Evolutionary conservation across 2,329 filamentous ascomycete species (phyloP).

Genomic region (Didymella sp.): DNA sequence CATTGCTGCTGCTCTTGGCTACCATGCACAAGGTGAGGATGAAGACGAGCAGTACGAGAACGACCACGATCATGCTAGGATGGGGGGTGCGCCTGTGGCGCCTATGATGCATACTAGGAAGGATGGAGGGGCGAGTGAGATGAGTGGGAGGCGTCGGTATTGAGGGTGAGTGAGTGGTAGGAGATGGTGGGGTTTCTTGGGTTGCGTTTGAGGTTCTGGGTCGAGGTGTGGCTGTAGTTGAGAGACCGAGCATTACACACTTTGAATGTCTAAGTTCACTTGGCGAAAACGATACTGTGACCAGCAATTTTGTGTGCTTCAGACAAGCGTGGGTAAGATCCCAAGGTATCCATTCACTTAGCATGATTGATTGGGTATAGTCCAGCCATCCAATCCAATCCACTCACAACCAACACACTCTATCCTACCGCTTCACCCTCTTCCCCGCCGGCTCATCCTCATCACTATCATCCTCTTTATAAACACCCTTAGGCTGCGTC

Average conservation of each 20-base stretch:
- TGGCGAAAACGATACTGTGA: too few species aligned
- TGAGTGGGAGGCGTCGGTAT: not conserved
- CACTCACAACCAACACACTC: too few species aligned
- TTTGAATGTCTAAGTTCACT: too few species aligned
- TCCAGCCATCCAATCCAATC: too few species aligned
- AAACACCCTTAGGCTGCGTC: constrained; percentile 91
- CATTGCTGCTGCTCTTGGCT: not conserved
- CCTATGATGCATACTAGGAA: constrained; percentile 28
- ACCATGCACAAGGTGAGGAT: not conserved
- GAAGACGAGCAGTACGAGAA: not conserved
- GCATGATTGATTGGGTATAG: too few species aligned
- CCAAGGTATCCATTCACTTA: too few species aligned
- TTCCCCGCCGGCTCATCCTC: constrained; percentile 76
- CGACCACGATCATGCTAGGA: not conserved
- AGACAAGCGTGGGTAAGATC: too few species aligned
- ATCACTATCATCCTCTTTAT: constrained; percentile 86
- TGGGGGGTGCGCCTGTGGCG: constrained; percentile 29
- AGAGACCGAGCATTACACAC: too few species aligned
- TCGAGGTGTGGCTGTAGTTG: too few species aligned
- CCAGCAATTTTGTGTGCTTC: too few species aligned
- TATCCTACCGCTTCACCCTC: constrained; percentile 42
- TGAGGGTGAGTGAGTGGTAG: not conserved
- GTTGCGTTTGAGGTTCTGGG: too few species aligned
- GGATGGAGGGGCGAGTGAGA: not conserved
- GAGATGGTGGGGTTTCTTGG: too few species aligned